These are phyloP conservation scores for Alternaria dauci DNA, from an alignment of 2,329 filamentous ascomycete genomes.

Conservation along the genomic window DNA sequence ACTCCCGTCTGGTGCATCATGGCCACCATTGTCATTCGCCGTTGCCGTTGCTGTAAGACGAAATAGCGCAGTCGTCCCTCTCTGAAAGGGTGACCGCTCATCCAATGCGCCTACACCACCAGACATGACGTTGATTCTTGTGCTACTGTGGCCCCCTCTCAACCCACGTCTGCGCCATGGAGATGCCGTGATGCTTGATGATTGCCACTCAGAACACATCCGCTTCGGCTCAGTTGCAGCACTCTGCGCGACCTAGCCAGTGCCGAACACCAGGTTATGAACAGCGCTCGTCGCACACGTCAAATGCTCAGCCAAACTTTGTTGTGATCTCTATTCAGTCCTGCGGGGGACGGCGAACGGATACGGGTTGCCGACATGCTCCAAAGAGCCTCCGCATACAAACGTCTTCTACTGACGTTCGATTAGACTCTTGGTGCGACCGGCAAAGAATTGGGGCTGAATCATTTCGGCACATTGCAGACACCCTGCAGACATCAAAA, in stretches of 20 bases:
- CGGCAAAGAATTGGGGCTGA: constrained; percentile 6
- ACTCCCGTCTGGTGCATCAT: background rate
- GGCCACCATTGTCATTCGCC: background rate
- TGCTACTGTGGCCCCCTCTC: constrained; percentile 15
- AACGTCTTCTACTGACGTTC: constrained; percentile 14
- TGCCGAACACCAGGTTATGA: constrained; percentile 24
- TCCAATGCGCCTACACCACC: constrained; percentile 29
- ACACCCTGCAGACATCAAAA: constrained; percentile 14
- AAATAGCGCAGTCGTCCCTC: constrained; percentile 19
- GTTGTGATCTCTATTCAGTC: background rate
- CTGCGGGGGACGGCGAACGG: constrained; percentile 7
- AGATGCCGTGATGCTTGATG: constrained; percentile 8
- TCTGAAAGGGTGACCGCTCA: constrained; percentile 3
- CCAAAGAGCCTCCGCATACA: background rate
- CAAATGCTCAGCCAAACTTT: constrained; percentile 4
- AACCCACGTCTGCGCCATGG: constrained; percentile 6
- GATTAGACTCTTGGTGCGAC: constrained; percentile 18
- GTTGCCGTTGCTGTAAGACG: constrained; percentile 2
- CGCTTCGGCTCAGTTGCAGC: constrained; percentile 6
- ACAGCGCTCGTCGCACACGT: constrained; percentile 20
- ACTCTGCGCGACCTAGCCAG: constrained; percentile 12
- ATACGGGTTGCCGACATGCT: background rate
- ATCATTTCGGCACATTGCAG: constrained; percentile 8
- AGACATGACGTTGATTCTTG: constrained; percentile 11
- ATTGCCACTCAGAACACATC: background rate